Evolutionary conservation across 1,139 yeast genomes (phyloP), one percentile per base, ranked within the genome.

Genomic region (Chernovozyma sophiae-reginae): DNA sequence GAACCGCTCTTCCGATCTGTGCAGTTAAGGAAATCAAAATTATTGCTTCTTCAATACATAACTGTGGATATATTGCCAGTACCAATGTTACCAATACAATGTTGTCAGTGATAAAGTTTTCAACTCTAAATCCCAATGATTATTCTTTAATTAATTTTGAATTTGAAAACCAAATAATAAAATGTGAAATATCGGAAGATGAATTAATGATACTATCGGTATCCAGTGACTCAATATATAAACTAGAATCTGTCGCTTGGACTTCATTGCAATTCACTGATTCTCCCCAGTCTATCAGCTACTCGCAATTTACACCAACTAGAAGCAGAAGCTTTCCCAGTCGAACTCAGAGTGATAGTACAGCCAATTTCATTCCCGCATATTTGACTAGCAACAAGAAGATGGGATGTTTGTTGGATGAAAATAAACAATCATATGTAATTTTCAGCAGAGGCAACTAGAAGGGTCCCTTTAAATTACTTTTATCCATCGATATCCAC

Each of bases 391-490:
- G 30, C 14, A 31, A 26, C 17, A 31, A 30, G 7, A n/a, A 17
- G 4, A 16, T 37, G 32, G 74, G 69, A 1, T 73, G 76, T 44
- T 41, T 74, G 20, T 46, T 74, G 19, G 76, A 72, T 37, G 42
- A 52, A 2, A 58, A 63, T 28, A 56, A 58, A 35, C 65, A 64
- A 38, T 60, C 60, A 32, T 75, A 72, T 48, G 41, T 57, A 8
- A 56, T 72, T 3, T 56, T 72, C 14, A 6, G 18, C n/a, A n/a
- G n/a, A n/a, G n/a, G n/a, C n/a, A n/a, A n/a, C n/a, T n/a, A n/a
- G n/a, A n/a, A n/a, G n/a, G n/a, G n/a, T n/a, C n/a, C n/a, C n/a
- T n/a, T n/a, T n/a, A n/a, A n/a, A n/a, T n/a, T n/a, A n/a, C n/a
- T n/a, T n/a, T n/a, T n/a, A n/a, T n/a, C n/a, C n/a, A n/a, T n/a